These are phyloP conservation scores for Botrytis tulipae DNA, from an alignment of 2,329 filamentous ascomycete species.

Conservation along the genomic window DNA sequence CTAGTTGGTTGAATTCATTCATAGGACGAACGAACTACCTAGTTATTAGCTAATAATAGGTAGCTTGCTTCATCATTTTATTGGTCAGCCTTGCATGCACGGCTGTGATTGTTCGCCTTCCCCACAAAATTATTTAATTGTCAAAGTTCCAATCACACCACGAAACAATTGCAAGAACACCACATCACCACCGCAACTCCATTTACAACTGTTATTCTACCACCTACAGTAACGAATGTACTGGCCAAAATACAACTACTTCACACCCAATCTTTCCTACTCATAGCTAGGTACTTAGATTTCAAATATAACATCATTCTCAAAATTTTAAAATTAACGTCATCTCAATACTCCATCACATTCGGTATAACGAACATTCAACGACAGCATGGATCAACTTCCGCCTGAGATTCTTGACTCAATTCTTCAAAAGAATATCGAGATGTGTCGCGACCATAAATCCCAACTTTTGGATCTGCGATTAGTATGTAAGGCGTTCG, in stretches of 20 bases:
- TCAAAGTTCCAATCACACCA: not conserved
- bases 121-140: not conserved
- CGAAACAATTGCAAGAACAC: not conserved
- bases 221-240: not conserved
- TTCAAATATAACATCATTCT: not conserved
- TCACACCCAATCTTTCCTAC: not conserved
- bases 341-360: not conserved
- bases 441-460: constrained; percentile 43
- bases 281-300: not conserved
- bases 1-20: not conserved
- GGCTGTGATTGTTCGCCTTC: not conserved
- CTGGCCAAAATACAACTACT: not conserved
- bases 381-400: constrained; percentile 44
- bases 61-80: not conserved
- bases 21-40: no score
- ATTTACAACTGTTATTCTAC: not conserved
- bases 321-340: not conserved
- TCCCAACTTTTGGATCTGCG: constrained; percentile 47
- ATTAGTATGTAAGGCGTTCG: constrained; percentile 50
- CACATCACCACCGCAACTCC: not conserved
- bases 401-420: constrained; percentile 49
- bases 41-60: not conserved
- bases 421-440: constrained; percentile 47
- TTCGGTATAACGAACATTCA: not conserved
- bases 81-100: constrained; percentile 8